phyloP scores from a whole-genome alignment of 176 grass and related monocot species.

The Sorghum bicolor region DNA sequence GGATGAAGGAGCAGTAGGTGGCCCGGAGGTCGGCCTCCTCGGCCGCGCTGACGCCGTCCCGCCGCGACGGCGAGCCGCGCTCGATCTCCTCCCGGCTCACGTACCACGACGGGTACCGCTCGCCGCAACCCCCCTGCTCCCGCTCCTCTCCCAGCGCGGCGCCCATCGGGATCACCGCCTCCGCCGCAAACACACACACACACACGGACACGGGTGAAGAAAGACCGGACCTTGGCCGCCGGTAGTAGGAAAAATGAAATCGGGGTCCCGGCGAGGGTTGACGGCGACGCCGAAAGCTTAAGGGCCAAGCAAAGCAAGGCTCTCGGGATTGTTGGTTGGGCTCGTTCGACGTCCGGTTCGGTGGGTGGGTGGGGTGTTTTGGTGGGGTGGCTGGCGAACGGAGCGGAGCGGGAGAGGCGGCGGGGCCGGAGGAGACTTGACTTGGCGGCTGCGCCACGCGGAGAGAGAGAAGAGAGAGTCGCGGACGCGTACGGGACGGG shows the following conservation, averaged over 20 bases:
- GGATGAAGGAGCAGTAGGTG: constrained; percentile 66
- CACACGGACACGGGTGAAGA: not conserved
- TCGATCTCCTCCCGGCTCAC: constrained; percentile 58
- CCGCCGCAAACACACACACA: not conserved
- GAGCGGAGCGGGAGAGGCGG: not conserved
- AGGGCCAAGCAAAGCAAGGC: not conserved
- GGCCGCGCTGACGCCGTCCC: constrained; percentile 44
- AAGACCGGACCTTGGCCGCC: not conserved
- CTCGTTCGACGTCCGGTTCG: not conserved
- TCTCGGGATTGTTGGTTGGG: not conserved
- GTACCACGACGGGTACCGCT: constrained; percentile 25
- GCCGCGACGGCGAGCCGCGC: constrained; percentile 52
- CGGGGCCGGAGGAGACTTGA: constrained; percentile 16
- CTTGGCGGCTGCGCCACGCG: constrained; percentile 21
- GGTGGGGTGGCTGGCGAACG: not conserved
- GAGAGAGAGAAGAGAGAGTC: not conserved
- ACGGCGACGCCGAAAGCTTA: not conserved
- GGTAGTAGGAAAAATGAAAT: not conserved
- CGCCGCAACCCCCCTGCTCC: not conserved
- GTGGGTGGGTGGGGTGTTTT: too few species aligned
- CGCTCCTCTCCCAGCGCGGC: not conserved
- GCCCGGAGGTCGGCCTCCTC: constrained; percentile 54
- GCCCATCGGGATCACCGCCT: not conserved
- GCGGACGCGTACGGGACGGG: too few species aligned
- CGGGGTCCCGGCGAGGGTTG: not conserved